Percentiles rank a stretch among this genome's conserved stretches.
phyloP scores from a whole-genome alignment of 495 filamentous ascomycete genomes.

The Penicillium pancosmium region DNA sequence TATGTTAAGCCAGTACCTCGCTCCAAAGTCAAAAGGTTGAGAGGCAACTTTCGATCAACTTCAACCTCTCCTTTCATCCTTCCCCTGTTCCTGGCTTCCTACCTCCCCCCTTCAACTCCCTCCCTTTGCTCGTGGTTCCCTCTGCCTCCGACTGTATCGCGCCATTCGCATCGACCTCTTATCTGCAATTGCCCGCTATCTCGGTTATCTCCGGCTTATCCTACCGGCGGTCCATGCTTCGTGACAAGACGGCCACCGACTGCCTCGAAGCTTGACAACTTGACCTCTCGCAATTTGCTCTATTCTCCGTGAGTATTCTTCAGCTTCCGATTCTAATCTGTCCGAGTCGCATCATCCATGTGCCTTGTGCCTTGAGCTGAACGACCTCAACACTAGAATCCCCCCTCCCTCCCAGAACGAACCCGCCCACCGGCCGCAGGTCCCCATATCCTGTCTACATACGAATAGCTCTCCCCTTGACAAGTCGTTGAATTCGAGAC shows the following conservation, averaged over 20 bases:
- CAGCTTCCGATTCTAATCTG: background rate
- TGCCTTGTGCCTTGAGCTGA: conserved; percentile 9
- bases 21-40: conserved; percentile 7
- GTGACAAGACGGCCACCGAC: background rate
- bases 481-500: background rate
- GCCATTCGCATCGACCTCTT: conserved; percentile 15
- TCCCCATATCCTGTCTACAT: conserved; percentile 24
- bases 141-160: conserved; percentile 7
- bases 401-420: conserved; percentile 3
- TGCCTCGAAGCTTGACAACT: conserved; percentile 9
- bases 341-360: background rate
- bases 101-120: conserved; percentile 4
- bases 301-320: conserved; percentile 4
- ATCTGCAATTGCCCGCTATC: conserved; percentile 37
- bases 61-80: conserved; percentile 9
- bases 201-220: conserved; percentile 46
- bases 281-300: conserved; percentile 1
- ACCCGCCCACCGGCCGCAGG: conserved; percentile 28
- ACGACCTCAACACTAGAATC: conserved; percentile 21
- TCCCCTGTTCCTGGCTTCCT: conserved; percentile 13
- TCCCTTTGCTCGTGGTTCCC: conserved; percentile 9
- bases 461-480: background rate
- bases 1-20: conserved; percentile 20
- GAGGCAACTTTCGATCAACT: conserved; percentile 8
- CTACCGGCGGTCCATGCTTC: conserved; percentile 7